A percentile compares a stretch with the other conserved stretches of the same genome.
Evolutionary conservation across 495 filamentous ascomycete genomes (phyloP).

Genomic region (Penicillium roqueforti): DNA sequence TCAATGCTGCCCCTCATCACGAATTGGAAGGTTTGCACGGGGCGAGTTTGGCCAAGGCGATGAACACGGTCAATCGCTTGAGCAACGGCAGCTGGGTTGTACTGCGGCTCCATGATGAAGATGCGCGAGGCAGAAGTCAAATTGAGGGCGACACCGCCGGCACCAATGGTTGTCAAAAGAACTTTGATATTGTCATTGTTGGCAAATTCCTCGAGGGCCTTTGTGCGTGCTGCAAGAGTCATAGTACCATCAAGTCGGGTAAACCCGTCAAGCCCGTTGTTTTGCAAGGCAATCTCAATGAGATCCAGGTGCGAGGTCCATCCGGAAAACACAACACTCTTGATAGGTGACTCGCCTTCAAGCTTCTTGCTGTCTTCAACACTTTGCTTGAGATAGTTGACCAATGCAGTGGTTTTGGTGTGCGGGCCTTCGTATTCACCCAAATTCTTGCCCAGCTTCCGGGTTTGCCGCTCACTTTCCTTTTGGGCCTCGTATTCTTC

Average conservation of each 20-base stretch:
- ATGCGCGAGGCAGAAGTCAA: constrained; percentile 79
- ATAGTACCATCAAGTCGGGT: constrained; percentile 88
- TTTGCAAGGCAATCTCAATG: constrained; percentile 77
- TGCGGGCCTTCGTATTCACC: constrained; percentile 78
- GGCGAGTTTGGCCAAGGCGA: constrained; percentile 81
- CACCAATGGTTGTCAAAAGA: constrained; percentile 86
- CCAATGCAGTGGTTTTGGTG: constrained; percentile 79
- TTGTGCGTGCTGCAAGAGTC: constrained; percentile 63
- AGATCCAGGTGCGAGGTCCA: constrained; percentile 95
- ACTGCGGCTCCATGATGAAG: constrained; percentile 97
- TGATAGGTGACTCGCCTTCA: constrained; percentile 63
- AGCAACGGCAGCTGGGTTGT: constrained; percentile 90
- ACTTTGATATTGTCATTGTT: constrained; percentile 67
- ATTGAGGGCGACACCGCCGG: constrained; percentile 89
- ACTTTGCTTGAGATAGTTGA: constrained; percentile 59
- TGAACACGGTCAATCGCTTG: constrained; percentile 95
- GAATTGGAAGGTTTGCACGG: constrained; percentile 75
- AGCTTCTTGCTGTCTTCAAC: constrained; percentile 55
- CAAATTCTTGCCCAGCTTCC: constrained; percentile 55
- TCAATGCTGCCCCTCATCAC: constrained; percentile 90
- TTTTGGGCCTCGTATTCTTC: constrained; percentile 49
- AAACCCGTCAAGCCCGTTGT: constrained; percentile 56
- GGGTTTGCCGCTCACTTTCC: constrained; percentile 33
- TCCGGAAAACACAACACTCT: constrained; percentile 86
- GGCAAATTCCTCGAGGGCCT: constrained; percentile 70